Percentiles rank a stretch among this genome's conserved stretches.
phyloP scores from a whole-genome alignment of 2,329 filamentous ascomycete species.

The Incumbomyces lentus region DNA sequence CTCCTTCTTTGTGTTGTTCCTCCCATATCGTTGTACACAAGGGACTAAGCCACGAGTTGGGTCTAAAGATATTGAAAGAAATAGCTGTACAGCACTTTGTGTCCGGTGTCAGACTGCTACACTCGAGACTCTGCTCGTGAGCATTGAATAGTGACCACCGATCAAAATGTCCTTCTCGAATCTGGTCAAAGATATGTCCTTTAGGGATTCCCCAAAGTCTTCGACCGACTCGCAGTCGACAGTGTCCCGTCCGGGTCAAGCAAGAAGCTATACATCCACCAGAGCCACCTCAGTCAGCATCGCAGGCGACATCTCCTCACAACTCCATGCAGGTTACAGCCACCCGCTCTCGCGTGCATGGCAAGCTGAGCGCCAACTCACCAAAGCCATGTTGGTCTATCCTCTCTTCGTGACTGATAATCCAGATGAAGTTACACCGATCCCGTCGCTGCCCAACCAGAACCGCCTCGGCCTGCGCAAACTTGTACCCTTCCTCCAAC shows the following conservation, averaged over 20 bases:
- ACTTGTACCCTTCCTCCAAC: conserved; percentile 71
- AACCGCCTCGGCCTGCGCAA: conserved; percentile 79
- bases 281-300: conserved; percentile 42
- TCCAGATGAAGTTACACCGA: conserved; percentile 80
- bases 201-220: conserved; percentile 27
- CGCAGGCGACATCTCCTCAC: conserved; percentile 62
- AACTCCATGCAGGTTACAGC: conserved; percentile 72
- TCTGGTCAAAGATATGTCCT: conserved; percentile 40
- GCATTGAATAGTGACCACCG: background rate
- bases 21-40: too few species aligned
- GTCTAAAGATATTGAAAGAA: too few species aligned
- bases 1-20: too few species aligned
- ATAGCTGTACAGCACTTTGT: too few species aligned
- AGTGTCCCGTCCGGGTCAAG: conserved; percentile 29
- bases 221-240: conserved; percentile 34
- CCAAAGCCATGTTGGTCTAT: conserved; percentile 96
- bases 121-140: too few species aligned
- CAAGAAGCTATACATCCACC: conserved; percentile 37
- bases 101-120: too few species aligned
- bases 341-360: conserved; percentile 69
- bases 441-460: conserved; percentile 85
- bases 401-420: conserved; percentile 93
- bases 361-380: conserved; percentile 76
- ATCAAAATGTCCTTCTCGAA: conserved; percentile 39
- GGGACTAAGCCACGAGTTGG: too few species aligned